Evolutionary conservation across 257 asterid genomes (phyloP).

Genomic region (Penstemon eatonii): DNA sequence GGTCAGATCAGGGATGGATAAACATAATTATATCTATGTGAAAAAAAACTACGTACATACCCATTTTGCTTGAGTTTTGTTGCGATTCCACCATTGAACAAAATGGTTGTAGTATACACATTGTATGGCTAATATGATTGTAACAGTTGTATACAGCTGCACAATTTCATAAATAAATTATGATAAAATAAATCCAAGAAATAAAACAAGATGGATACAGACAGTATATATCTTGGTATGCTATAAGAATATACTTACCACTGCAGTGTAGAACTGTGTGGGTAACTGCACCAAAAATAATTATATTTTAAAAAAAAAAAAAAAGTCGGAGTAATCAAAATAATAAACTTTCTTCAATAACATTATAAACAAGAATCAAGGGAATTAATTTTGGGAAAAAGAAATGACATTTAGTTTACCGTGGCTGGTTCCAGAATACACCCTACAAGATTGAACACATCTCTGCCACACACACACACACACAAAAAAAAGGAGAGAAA

Average conservation of each 20-base stretch:
- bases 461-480: conserved; percentile 37
- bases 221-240: background rate
- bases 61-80: conserved; percentile 12
- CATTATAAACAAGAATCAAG: background rate
- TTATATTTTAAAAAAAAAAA: background rate
- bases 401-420: conserved; percentile 25
- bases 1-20: no score
- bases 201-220: background rate
- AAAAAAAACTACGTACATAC: background rate
- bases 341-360: no score
- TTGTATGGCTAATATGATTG: conserved; percentile 52
- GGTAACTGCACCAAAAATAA: conserved; percentile 48
- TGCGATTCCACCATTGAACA: conserved; percentile 22
- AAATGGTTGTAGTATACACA: conserved; percentile 50
- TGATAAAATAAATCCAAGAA: background rate
- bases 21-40: no score
- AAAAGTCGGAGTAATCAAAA: background rate
- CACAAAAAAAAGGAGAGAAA: background rate
- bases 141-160: conserved; percentile 48
- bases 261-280: conserved; percentile 62
- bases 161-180: background rate
- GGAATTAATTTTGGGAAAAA: background rate
- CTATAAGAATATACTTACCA: conserved; percentile 35
- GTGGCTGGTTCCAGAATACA: conserved; percentile 68
- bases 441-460: conserved; percentile 55